Base-by-base conservation (phyloP, 768 basidiomycete genomes). In the Tricholoma sp. region DNA sequence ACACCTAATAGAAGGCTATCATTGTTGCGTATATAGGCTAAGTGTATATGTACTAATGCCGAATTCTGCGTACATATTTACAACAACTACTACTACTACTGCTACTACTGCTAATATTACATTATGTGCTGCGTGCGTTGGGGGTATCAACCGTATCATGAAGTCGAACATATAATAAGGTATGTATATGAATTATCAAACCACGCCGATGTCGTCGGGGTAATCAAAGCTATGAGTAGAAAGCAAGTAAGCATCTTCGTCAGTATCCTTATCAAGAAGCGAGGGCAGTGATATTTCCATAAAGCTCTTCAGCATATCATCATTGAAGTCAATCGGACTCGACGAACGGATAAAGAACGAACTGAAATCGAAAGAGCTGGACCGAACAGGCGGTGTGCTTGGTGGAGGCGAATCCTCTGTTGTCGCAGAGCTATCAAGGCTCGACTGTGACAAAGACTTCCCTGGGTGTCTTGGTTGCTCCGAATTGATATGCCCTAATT, bases 191-290 rank as follows among this genome's bases (percentile, higher is more conserved):
- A 50, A 10, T 33, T 53, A 57, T 15, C 12, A 28, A 18, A 31
- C 44, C 17, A 60, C 47, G 33, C 60, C 57, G 24, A 61, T 34
- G 20, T 61, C 57, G 13, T 48, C 54, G 18, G 65, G 63, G 50
- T 66, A 66, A 4, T 20, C 42, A 20, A 66, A 55, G 15, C 49
- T 33, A 12, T 61, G 56, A 8, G 47, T 58, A n/a, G 64, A 55
- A 44, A 62, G 58, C 29, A 65, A 44, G 47, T 55, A 59, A 24
- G 60, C 59, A 37, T 65, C 57, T 48, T 59, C 59, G 28, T 24
- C 24, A 24, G 24, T 24, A 24, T 61, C 59, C 45, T 57, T 53
- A 32, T 51, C 57, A 13, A 50, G 32, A 36, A 31, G 50, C 51
- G 48, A 54, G 9, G 53, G 29, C 15, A 52, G 37, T 51, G 62